These are phyloP conservation scores for Exutisphaerella laricina DNA, from an alignment of 2,329 filamentous ascomycete species.

Conservation along the genomic window DNA sequence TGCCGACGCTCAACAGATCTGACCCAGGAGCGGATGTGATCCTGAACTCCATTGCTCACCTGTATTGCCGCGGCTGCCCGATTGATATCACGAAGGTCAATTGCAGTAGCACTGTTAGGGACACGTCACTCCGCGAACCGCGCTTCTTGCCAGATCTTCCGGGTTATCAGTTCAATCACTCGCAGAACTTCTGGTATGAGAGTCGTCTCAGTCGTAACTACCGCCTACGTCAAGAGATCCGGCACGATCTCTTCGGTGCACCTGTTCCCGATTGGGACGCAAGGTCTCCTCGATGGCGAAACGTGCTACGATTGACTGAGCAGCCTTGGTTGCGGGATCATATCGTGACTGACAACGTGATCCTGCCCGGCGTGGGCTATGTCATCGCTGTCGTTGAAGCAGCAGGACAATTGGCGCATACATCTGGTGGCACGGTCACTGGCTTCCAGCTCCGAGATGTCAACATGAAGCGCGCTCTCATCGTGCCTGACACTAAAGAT, in stretches of 20 bases:
- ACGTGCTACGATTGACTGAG: constrained; percentile 9
- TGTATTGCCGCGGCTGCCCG: constrained; percentile 3
- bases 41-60: constrained; percentile 5
- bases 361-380: constrained; percentile 13
- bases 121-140: not conserved
- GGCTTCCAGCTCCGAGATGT: constrained; percentile 14
- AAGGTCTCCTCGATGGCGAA: constrained; percentile 13
- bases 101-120: too few species aligned
- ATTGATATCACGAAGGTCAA: constrained; percentile 7
- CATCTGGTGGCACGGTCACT: not conserved
- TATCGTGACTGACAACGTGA: constrained; percentile 6
- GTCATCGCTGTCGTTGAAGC: constrained; percentile 15
- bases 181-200: constrained; percentile 12
- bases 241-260: constrained; percentile 12
- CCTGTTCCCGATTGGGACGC: constrained; percentile 6
- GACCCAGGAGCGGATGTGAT: constrained; percentile 1
- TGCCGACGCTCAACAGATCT: constrained; percentile 3
- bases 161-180: constrained; percentile 14
- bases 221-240: constrained; percentile 7
- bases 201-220: constrained; percentile 7
- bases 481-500: constrained; percentile 6
- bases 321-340: constrained; percentile 17
- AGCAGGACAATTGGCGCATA: constrained; percentile 8
- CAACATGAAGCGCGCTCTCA: constrained; percentile 5
- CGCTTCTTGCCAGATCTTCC: constrained; percentile 12